Base-by-base conservation (phyloP, 179 eudicot species). In the Beta corolliflora region DNA sequence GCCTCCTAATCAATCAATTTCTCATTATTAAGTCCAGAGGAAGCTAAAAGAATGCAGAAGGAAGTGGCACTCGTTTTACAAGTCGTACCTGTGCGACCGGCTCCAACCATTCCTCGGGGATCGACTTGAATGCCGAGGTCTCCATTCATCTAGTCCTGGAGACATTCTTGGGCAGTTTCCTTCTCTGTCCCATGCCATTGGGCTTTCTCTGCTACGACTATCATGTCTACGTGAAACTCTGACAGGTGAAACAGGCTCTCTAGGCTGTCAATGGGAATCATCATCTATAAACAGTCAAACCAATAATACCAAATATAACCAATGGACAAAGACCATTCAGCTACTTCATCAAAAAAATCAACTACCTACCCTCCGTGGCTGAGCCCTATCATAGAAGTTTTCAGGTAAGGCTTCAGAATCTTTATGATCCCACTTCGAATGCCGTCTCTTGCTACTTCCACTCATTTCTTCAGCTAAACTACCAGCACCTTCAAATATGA, bases 371-470 rank as follows among this genome's bases (percentile, higher is more conserved):
- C 85, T 84, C 76, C 80, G 81, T 44, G 78, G 31, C 31, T 76
- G 79, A 80, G 80, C 68, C 73, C 44, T 80, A 50, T 82, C 83
- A 76, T 59, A 83, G 50, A 77, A 71, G 76, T 61, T 74, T 86
- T 82, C 84, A 19, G 85, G 78, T 61, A 81, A 70, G 56, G 76
- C 80, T 56, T 81, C 83, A 77, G 80, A 81, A 81, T 86, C 87
- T 72, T 78, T 80, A 64, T 75, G 59, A 78, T 88, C 92, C 91
- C 85, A 90, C 78, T 90, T 90, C 41, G 91, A 88, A 73, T 12
- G 67, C 7, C 84, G 87, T 81, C 84, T 84, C 87, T 89, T 85
- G 77, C 83, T 83, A 82, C 84, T 85, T 81, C n/a, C 84, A 79
- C 86, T 87, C 89, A 89, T 89, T 73, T 82, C 56, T 71, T 71